Conservation (phyloP, 805 yeast species). For the Candida hispaniensis region DNA sequence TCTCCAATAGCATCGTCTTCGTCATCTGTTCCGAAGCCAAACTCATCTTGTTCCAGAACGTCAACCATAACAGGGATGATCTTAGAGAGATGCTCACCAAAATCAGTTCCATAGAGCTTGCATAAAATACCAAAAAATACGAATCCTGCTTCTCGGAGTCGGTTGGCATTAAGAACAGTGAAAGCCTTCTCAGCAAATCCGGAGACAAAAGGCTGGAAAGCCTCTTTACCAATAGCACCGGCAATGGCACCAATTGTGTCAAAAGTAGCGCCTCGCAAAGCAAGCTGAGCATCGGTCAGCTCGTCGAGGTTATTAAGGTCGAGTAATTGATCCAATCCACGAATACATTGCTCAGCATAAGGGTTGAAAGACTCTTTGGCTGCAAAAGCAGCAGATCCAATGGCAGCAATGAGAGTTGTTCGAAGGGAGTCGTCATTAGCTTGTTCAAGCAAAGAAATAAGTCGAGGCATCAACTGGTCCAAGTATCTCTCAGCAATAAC, state of each 20-base stretch:
- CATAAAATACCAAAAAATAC: constrained; percentile 91
- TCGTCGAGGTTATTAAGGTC: constrained; percentile 53
- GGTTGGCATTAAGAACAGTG: constrained; percentile 61
- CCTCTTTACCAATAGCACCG: constrained; percentile 87
- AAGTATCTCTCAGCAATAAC: constrained; percentile 66
- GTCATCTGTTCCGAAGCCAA: constrained; percentile 30
- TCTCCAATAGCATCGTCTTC: constrained; percentile 32
- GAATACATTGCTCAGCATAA: constrained; percentile 71
- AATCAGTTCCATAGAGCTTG: constrained; percentile 84
- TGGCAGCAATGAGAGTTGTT: constrained; percentile 77
- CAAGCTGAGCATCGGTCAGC: constrained; percentile 78
- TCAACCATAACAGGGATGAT: constrained; percentile 75
- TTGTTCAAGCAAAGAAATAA: constrained; percentile 69
- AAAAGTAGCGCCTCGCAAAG: constrained; percentile 81
- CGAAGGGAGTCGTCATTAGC: constrained; percentile 43
- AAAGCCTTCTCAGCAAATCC: constrained; percentile 85
- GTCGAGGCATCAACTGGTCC: constrained; percentile 81
- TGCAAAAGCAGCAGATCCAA: constrained; percentile 95
- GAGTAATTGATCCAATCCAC: constrained; percentile 59
- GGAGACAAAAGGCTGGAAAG: constrained; percentile 75
- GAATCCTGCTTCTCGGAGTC: constrained; percentile 87
- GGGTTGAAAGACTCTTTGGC: constrained; percentile 83
- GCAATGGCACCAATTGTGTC: constrained; percentile 94
- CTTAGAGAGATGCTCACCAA: constrained; percentile 72
- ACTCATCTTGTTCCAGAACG: constrained; percentile 80